Conservation (phyloP, 768 basidiomycete genomes). For the Lactifluus subvellereus region DNA sequence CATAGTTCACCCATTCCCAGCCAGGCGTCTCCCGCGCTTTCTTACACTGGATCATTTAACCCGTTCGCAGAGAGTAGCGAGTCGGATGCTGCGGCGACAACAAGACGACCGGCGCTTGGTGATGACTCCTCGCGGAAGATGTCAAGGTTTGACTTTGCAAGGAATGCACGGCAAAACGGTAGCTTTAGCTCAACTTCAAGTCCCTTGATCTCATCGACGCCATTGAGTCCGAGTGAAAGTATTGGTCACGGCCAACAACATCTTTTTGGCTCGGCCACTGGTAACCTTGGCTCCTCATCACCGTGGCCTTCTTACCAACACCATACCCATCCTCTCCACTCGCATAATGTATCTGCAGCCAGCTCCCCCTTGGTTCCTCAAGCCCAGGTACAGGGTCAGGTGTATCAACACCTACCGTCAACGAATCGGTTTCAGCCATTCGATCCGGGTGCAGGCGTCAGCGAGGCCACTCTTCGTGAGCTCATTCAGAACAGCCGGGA, state of each 20-base stretch:
- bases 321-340: slow-evolving; percentile 37
- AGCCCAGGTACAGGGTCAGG: slow-evolving; percentile 33
- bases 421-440: slow-evolving; percentile 51
- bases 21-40: slow-evolving; percentile 41
- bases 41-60: slow-evolving; percentile 73
- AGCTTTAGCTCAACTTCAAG: slow-evolving; percentile 61
- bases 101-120: slow-evolving; percentile 41
- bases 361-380: slow-evolving; percentile 47
- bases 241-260: slow-evolving; percentile 47
- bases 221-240: slow-evolving; percentile 43
- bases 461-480: slow-evolving; percentile 72
- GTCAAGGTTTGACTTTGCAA: slow-evolving; percentile 76
- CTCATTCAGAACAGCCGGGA: slow-evolving; percentile 69
- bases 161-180: slow-evolving; percentile 31
- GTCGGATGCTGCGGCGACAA: slow-evolving; percentile 33
- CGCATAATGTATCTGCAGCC: slow-evolving; percentile 35
- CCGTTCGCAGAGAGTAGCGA: slow-evolving; percentile 65
- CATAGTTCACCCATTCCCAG: slow-evolving; percentile 41
- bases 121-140: slow-evolving; percentile 61
- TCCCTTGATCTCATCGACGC: slow-evolving; percentile 51
- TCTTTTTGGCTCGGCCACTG: slow-evolving; percentile 25
- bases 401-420: slow-evolving; percentile 31
- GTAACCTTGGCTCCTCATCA: slow-evolving; percentile 35
- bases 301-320: slow-evolving; percentile 43
- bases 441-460: slow-evolving; percentile 44